These are phyloP conservation scores for Vigna nakashimae DNA, from an alignment of 306 rosid genomes.

Conservation along the genomic window DNA sequence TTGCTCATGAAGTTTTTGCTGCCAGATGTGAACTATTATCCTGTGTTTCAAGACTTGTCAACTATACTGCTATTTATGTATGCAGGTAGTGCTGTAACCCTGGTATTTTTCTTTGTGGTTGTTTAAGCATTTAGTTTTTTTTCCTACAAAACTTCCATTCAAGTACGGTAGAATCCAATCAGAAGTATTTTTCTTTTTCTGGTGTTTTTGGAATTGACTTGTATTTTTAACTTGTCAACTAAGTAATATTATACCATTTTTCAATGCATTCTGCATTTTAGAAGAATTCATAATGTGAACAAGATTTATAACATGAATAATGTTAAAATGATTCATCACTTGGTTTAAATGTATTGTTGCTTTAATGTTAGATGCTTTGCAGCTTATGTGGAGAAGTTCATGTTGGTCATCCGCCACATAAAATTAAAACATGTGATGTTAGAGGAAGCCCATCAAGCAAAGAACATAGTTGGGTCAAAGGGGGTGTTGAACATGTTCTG, in stretches of 20 bases:
- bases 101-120: conserved; percentile 4
- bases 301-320: conserved; percentile 26
- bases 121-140: conserved; percentile 24
- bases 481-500: conserved; percentile 60
- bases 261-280: conserved; percentile 28
- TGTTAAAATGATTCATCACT: neutral
- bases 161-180: conserved; percentile 6
- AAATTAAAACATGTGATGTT: conserved; percentile 72
- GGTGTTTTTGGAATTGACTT: conserved; percentile 19
- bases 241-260: conserved; percentile 4
- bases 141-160: conserved; percentile 5
- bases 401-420: conserved; percentile 74
- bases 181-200: neutral
- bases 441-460: conserved; percentile 66
- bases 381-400: conserved; percentile 75
- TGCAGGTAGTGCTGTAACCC: conserved; percentile 58
- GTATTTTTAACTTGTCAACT: conserved; percentile 4
- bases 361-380: conserved; percentile 40
- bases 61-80: conserved; percentile 48
- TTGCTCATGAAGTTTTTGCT: conserved; percentile 62
- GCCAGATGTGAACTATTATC: conserved; percentile 61
- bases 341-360: neutral
- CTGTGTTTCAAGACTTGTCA: conserved; percentile 57
- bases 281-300: conserved; percentile 17
- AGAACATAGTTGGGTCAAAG: conserved; percentile 72